Conservation (phyloP, 2,329 filamentous ascomycete species). For the Cladosporium sp. region DNA sequence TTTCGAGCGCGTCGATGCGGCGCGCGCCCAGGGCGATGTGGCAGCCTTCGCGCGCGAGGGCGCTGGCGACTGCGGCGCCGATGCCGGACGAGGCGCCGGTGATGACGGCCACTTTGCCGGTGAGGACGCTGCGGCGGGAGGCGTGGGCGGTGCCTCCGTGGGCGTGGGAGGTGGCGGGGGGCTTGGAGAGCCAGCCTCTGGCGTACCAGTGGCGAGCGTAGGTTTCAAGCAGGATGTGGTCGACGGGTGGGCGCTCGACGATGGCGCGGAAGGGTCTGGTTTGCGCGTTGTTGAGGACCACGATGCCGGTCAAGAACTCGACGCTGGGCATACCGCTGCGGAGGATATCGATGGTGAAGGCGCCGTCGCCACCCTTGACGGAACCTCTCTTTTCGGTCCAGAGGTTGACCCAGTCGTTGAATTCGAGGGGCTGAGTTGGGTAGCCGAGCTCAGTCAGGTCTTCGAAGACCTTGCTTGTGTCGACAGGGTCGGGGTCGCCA, state of each 20-base stretch:
- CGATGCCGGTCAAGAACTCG: conserved; percentile 65
- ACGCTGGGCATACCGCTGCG: conserved; percentile 74
- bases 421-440: conserved; percentile 59
- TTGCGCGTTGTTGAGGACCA: conserved; percentile 65
- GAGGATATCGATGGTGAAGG: conserved; percentile 74
- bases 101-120: conserved; percentile 67
- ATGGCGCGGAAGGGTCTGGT: conserved; percentile 57
- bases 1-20: conserved; percentile 63
- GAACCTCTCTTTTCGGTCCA: conserved; percentile 68
- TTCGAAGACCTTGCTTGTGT: conserved; percentile 62
- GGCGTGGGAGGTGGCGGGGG: conserved; percentile 51
- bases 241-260: conserved; percentile 64
- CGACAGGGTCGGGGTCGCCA: conserved; percentile 65
- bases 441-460: conserved; percentile 64
- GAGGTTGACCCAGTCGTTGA: conserved; percentile 68
- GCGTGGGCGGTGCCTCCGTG: conserved; percentile 41
- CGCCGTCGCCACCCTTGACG: conserved; percentile 61
- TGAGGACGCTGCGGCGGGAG: conserved; percentile 54
- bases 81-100: conserved; percentile 77
- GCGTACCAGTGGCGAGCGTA: conserved; percentile 78
- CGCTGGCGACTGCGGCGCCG: conserved; percentile 66
- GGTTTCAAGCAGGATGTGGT: conserved; percentile 65
- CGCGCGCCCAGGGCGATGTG: conserved; percentile 69
- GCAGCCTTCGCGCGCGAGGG: conserved; percentile 65
- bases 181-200: conserved; percentile 66